Base-by-base conservation (phyloP, 2,329 filamentous ascomycete genomes). In the Decorospora gaudefroyi region DNA sequence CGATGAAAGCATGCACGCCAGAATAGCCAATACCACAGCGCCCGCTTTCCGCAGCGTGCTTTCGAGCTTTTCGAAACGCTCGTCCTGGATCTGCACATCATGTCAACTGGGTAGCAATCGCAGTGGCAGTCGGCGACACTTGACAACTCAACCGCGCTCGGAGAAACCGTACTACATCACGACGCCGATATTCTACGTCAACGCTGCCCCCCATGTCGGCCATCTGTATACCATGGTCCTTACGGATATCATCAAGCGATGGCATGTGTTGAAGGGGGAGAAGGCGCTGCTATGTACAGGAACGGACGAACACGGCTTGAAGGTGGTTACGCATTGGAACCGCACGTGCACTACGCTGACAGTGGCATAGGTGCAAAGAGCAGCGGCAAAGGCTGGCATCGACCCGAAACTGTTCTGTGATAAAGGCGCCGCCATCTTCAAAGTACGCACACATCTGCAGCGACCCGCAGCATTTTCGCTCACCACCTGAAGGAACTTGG, bases 141-240 rank as follows among this genome's bases (percentile, higher is more conserved):
- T 53, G 19, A 53, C 62, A 30, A 55, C 59, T 9, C 52, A 59
- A 41, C 22, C 55, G 11, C 15, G 51, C n/a, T 15, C 55, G 6
- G 42, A 53, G 49, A 97, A 97, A 75, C 90, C 92, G 6, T 96
- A 86, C 76, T 99, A 97, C 76, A 79, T 96, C 62, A 97, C 93
- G 4, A 95, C 90, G 6, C 93, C 93, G 2, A 99, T 99, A 46
- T 99, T 97, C 76, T 99, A 99, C 72, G 93, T 99, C 75, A 99
- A 99, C 80, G 89, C 91, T 42, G 90, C 89, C 31, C 93, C 93
- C 36, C 93, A 99, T 75, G 83, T 97, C 52, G 93, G 93, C 30
- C 93, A 99, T 72, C 78, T 99, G 48, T 97, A 96, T 70, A 89
- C 87, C 28, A 91, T 97, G 83, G 79, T 97, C 61, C 80, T 99